Conservation (phyloP, 805 yeast genomes). For the Metschnikowia noctiluminum region DNA sequence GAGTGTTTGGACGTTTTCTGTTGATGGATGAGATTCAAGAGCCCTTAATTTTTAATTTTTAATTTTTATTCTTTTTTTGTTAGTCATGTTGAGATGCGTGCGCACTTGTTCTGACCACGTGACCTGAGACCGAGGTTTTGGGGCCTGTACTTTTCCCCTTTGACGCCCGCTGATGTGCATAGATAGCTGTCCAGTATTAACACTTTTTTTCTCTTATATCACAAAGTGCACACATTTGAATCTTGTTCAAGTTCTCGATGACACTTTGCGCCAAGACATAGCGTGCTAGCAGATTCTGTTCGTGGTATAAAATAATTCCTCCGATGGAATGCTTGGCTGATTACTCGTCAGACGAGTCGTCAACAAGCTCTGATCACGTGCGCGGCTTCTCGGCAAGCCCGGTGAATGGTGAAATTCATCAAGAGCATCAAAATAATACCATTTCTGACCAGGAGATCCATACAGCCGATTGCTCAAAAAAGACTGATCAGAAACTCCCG, state of each 20-base stretch:
- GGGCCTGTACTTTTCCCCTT: too few relatives aligned
- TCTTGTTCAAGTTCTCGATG: background rate
- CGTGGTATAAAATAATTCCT: background rate
- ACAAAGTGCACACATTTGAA: too few relatives aligned
- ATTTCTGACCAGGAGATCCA: background rate
- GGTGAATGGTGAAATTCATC: background rate
- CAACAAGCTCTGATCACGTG: slow-evolving; percentile 4
- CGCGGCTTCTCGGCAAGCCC: background rate
- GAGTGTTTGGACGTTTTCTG: too few relatives aligned
- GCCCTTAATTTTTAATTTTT: too few relatives aligned
- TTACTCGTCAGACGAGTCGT: slow-evolving; percentile 18
- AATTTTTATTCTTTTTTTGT: too few relatives aligned
- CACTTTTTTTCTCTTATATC: too few relatives aligned
- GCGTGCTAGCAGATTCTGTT: background rate
- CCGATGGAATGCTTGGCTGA: slow-evolving; percentile 14
- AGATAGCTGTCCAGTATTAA: too few relatives aligned
- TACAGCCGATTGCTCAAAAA: background rate
- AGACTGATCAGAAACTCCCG: background rate
- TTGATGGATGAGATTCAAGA: too few relatives aligned
- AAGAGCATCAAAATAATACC: background rate
- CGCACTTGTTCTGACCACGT: too few relatives aligned
- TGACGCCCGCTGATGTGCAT: too few relatives aligned
- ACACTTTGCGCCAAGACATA: background rate
- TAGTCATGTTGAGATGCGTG: too few relatives aligned
- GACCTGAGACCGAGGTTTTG: too few relatives aligned